Evolutionary conservation across 352 stramenopile species (phyloP).

Genomic region (Globisporangium barbulae): DNA sequence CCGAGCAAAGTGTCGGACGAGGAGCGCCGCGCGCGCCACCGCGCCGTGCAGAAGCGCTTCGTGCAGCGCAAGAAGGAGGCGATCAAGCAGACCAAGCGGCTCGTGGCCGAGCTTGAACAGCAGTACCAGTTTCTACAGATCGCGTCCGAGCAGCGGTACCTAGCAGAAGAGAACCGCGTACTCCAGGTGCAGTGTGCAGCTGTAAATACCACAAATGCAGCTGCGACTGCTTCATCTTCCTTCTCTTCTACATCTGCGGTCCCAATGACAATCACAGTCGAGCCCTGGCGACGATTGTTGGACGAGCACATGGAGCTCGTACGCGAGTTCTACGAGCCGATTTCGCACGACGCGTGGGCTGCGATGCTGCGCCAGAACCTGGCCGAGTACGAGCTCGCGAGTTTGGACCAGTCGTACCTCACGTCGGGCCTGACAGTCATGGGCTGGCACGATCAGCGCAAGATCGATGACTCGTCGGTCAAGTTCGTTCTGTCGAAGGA

Average conservation of each 20-base stretch:
- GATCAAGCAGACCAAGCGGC: conserved; percentile 30
- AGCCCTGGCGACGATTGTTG: conserved; percentile 1
- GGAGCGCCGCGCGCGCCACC: conserved; percentile 43
- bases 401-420: conserved; percentile 24
- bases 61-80: conserved; percentile 57
- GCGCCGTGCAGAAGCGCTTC: conserved; percentile 47
- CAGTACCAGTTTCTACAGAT: conserved; percentile 38
- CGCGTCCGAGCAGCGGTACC: conserved; percentile 25
- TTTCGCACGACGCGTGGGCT: conserved; percentile 17
- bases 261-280: background rate
- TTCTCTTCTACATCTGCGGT: background rate
- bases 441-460: conserved; percentile 49
- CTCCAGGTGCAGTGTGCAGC: conserved; percentile 20
- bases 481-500: conserved; percentile 50
- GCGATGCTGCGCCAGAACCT: conserved; percentile 25
- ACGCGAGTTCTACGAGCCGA: conserved; percentile 36
- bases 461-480: conserved; percentile 33
- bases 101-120: conserved; percentile 33
- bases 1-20: conserved; percentile 23
- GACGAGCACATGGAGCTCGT: conserved; percentile 41
- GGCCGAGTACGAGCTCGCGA: conserved; percentile 27
- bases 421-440: conserved; percentile 37
- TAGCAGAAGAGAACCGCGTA: conserved; percentile 33
- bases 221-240: background rate
- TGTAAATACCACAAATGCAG: background rate